phyloP scores from a whole-genome alignment of 2,329 filamentous ascomycete genomes.

The Graphiopsis chlorocephala region DNA sequence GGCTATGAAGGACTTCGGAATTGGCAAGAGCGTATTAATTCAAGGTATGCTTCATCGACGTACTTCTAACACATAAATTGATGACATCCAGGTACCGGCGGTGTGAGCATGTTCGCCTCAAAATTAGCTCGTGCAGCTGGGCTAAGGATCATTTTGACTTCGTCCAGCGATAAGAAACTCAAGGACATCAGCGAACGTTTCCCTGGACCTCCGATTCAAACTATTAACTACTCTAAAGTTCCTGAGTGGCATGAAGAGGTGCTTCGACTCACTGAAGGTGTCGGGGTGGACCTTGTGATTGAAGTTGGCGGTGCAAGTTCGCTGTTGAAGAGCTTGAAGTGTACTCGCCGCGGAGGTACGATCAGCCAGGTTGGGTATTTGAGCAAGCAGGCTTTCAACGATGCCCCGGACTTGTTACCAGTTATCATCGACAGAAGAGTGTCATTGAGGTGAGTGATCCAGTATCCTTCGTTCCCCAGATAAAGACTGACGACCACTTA shows the following conservation, averaged over 20 bases:
- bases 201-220: constrained; percentile 42
- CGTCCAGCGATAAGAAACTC: constrained; percentile 54
- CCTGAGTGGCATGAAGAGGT: constrained; percentile 58
- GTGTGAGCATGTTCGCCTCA: constrained; percentile 32
- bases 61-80: background rate
- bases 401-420: constrained; percentile 11
- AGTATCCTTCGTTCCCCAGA: background rate
- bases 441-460: constrained; percentile 13
- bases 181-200: constrained; percentile 52
- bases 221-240: constrained; percentile 58
- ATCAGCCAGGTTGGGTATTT: constrained; percentile 19
- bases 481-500: background rate
- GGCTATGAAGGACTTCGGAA: constrained; percentile 1
- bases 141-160: constrained; percentile 41
- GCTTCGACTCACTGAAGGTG: constrained; percentile 40
- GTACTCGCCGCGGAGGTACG: constrained; percentile 24
- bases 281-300: constrained; percentile 45
- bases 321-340: constrained; percentile 37
- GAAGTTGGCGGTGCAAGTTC: constrained; percentile 48
- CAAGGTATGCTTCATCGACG: constrained; percentile 36
- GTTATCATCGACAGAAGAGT: constrained; percentile 16
- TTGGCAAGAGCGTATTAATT: constrained; percentile 37
- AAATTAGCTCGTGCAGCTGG: constrained; percentile 31
- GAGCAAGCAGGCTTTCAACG: constrained; percentile 36
- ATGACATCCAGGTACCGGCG: constrained; percentile 11